These are phyloP conservation scores for Pseudopithomyces chartarum DNA, from an alignment of 2,329 filamentous ascomycete species.

Conservation along the genomic window DNA sequence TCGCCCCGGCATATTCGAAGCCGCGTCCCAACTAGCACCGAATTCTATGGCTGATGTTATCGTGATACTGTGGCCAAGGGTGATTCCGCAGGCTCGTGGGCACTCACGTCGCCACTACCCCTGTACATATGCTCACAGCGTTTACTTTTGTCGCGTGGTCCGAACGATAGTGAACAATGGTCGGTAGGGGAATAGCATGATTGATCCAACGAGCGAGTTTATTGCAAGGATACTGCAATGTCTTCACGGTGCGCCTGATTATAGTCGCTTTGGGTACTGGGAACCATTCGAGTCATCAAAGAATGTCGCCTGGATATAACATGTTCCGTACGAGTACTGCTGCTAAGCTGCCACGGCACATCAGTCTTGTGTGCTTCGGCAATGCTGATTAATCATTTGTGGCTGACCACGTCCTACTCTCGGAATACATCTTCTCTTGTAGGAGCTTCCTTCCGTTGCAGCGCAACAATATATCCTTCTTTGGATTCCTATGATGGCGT, in stretches of 20 bases:
- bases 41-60: neutral
- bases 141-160: too few species aligned
- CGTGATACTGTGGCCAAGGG: neutral
- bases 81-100: neutral
- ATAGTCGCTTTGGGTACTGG: too few species aligned
- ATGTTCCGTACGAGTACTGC: too few species aligned
- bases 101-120: neutral
- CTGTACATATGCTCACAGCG: conserved; percentile 1
- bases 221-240: too few species aligned
- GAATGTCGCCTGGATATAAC: neutral
- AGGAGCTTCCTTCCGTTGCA: conserved; percentile 66
- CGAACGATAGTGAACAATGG: neutral
- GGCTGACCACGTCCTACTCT: conserved; percentile 18
- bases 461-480: conserved; percentile 84
- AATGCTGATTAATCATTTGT: neutral
- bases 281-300: too few species aligned
- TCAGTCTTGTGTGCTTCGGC: neutral
- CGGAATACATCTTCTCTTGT: conserved; percentile 53
- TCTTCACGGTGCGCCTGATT: too few species aligned
- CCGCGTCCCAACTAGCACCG: neutral
- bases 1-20: neutral
- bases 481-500: conserved; percentile 69
- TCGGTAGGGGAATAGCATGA: neutral
- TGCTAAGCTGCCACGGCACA: too few species aligned
- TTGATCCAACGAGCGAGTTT: neutral